Conservation (phyloP, 129 eudicot species). For the Arctium minus region DNA sequence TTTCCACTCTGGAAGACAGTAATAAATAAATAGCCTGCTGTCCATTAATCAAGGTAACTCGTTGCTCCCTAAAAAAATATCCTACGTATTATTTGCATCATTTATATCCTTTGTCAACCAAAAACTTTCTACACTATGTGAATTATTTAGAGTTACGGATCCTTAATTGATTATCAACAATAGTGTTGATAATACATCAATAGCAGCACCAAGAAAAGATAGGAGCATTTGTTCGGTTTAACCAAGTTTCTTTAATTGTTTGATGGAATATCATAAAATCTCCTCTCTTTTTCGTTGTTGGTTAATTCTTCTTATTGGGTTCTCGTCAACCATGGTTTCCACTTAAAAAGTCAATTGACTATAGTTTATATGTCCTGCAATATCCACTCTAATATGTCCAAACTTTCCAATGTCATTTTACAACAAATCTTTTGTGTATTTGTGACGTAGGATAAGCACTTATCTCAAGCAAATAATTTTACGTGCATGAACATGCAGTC, state of each 20-base stretch:
- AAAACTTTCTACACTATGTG: background rate
- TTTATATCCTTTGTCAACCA: no score
- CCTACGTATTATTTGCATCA: background rate
- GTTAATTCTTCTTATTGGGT: background rate
- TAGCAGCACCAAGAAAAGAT: background rate
- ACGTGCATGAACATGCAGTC: conserved; percentile 30
- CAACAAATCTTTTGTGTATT: conserved; percentile 9
- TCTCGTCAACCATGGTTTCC: conserved; percentile 5
- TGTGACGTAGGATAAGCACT: conserved; percentile 20
- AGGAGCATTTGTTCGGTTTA: background rate
- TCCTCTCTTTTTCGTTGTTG: background rate
- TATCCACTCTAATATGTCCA: conserved; percentile 8
- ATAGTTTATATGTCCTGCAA: background rate
- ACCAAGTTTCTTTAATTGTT: background rate
- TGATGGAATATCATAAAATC: background rate
- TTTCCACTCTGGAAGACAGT: background rate
- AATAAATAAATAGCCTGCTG: background rate
- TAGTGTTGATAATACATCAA: background rate
- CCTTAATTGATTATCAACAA: background rate
- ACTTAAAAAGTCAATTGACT: conserved; percentile 2
- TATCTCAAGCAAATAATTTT: background rate
- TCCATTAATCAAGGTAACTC: background rate
- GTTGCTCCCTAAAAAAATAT: background rate
- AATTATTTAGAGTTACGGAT: background rate
- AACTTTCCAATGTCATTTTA: conserved; percentile 23